Percentiles rank a stretch among this genome's conserved stretches.
These are phyloP conservation scores for Westerdykella aurantiaca DNA, from an alignment of 2,329 filamentous ascomycete species.

Conservation along the genomic window DNA sequence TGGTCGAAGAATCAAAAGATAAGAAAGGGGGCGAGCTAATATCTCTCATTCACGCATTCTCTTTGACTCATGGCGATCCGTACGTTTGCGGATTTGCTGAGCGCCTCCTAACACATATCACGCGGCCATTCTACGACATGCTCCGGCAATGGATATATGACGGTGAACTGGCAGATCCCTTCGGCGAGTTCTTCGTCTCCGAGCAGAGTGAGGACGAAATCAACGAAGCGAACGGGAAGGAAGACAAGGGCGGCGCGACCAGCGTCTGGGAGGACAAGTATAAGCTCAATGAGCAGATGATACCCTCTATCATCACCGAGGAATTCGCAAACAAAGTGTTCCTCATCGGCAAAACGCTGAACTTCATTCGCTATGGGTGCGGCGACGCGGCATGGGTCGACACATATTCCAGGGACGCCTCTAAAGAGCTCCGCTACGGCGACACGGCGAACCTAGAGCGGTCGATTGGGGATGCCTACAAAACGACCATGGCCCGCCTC, in stretches of 20 bases:
- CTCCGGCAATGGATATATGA: constrained; percentile 97
- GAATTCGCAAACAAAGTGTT: constrained; percentile 97
- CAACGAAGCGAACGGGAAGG: constrained; percentile 37
- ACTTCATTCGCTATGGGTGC: constrained; percentile 96
- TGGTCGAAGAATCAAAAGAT: constrained; percentile 81
- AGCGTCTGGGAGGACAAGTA: constrained; percentile 99
- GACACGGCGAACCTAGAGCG: constrained; percentile 86
- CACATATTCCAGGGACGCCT: constrained; percentile 85
- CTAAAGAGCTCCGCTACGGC: constrained; percentile 85
- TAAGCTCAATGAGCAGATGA: constrained; percentile 74
- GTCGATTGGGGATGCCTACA: constrained; percentile 96
- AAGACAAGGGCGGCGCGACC: constrained; percentile 56
- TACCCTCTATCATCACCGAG: constrained; percentile 85
- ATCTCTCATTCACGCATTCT: constrained; percentile 87
- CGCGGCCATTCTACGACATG: constrained; percentile 93
- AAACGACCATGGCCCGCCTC: constrained; percentile 92
- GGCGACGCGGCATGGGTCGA: constrained; percentile 94
- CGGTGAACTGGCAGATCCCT: constrained; percentile 94
- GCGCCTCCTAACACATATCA: constrained; percentile 77
- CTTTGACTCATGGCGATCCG: constrained; percentile 88
- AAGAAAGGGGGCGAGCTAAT: constrained; percentile 88
- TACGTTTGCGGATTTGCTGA: constrained; percentile 93
- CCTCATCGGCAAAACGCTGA: constrained; percentile 92
- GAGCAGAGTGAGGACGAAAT: constrained; percentile 61
- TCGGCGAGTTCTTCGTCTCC: constrained; percentile 88